Base-by-base conservation (phyloP, 352 stramenopile genomes). In the Phytophthora podocarpi region DNA sequence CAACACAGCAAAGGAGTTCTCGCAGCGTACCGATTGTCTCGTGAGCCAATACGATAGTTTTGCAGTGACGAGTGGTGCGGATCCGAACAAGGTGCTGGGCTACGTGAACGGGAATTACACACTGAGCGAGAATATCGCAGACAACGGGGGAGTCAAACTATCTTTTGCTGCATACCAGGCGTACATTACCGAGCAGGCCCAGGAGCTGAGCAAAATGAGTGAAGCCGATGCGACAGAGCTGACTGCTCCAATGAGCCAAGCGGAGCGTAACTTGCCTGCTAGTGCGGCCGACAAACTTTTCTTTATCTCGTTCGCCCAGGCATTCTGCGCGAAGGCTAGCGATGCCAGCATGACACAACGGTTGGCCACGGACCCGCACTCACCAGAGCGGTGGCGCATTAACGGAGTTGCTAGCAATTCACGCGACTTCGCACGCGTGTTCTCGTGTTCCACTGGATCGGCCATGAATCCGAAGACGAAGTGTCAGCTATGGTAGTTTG, bases 371-470 rank as follows among this genome's bases (percentile, higher is more conserved):
- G 84, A 93, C 24, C 71, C 77, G 16, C 84, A 95, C 57, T 72
- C 82, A 0, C 86, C 86, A 6, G 75, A 82, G 34, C 67, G 74
- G 47, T 91, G 84, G 84, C 86, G 86, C 30, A 79, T 91, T 39
- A 93, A 95, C 34, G 86, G 84, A 13, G 81, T 78, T 21, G 72
- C 87, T 40, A 93, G 85, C 69, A 95, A 95, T 65, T 89, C 72
- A 16, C 62, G 59, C 26, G 83, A 86, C n/a, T 95, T 93, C 69
- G 70, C 72, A 1, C 49, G 60, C 7, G 70, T 76, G 3, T 95
- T 90, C 45, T 70, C 72, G 24, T 95, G 86, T 36, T 70, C 72
- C 4, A 63, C 40, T 21, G 72, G 64, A 21, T 74, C 81, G 1
- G 56, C 61, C 13, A 95, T 96, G 86, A 91, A 89, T 49, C 82